A percentile compares a stretch with the other conserved stretches of the same genome.
These are phyloP conservation scores for Pseudopyricularia javanii DNA, from an alignment of 2,329 filamentous ascomycete species.

Conservation along the genomic window DNA sequence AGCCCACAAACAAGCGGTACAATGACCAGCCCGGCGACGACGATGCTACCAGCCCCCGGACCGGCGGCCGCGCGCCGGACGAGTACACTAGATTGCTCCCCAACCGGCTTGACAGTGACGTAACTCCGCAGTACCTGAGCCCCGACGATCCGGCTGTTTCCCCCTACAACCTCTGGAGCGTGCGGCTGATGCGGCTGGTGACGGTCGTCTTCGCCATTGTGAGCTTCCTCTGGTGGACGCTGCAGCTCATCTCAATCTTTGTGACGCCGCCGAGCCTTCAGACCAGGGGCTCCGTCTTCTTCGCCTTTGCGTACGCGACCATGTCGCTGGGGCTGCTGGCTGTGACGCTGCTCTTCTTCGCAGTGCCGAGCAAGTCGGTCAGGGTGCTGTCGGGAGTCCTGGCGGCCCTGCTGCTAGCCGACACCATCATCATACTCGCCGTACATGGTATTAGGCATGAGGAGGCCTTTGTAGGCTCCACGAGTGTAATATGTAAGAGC, in stretches of 20 bases:
- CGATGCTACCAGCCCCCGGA: not conserved
- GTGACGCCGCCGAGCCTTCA: slow-evolving; percentile 80
- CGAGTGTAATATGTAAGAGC: slow-evolving; percentile 58
- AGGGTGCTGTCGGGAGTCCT: slow-evolving; percentile 61
- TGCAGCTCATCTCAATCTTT: slow-evolving; percentile 82
- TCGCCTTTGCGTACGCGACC: slow-evolving; percentile 72
- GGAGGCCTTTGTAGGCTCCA: slow-evolving; percentile 85
- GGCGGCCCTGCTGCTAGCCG: slow-evolving; percentile 53
- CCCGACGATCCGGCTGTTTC: slow-evolving; percentile 77
- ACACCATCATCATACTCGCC: slow-evolving; percentile 68
- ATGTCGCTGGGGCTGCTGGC: slow-evolving; percentile 65
- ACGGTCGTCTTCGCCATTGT: slow-evolving; percentile 65
- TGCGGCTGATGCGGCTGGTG: slow-evolving; percentile 67
- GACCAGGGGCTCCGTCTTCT: slow-evolving; percentile 83
- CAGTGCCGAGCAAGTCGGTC: slow-evolving; percentile 68
- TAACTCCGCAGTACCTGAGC: slow-evolving; percentile 44
- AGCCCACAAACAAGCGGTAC: not conserved
- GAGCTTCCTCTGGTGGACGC: slow-evolving; percentile 83
- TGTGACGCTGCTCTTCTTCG: slow-evolving; percentile 75
- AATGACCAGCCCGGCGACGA: not conserved
- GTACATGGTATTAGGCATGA: slow-evolving; percentile 66
- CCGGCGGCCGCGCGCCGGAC: slow-evolving; percentile 18
- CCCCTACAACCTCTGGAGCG: slow-evolving; percentile 89
- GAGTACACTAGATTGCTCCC: slow-evolving; percentile 58
- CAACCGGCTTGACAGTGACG: slow-evolving; percentile 43